Percentiles rank a stretch among this genome's conserved stretches.
phyloP scores from a whole-genome alignment of 1,139 yeast genomes.

The Pneumocystis canis region DNA sequence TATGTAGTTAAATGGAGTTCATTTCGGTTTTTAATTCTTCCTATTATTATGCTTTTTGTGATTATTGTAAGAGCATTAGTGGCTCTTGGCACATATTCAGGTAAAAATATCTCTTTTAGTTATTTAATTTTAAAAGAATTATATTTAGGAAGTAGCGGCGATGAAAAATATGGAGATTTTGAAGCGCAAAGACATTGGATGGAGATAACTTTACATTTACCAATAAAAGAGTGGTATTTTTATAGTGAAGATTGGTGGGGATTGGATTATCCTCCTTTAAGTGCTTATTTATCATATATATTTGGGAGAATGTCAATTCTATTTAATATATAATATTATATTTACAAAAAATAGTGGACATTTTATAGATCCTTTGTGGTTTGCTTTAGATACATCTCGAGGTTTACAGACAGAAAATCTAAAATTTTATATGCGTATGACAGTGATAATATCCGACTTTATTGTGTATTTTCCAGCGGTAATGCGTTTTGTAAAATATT shows the following conservation, averaged over 20 bases:
- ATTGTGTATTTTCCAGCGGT: slow-evolving; percentile 68
- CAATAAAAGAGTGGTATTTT: slow-evolving; percentile 69
- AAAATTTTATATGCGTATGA: slow-evolving; percentile 70
- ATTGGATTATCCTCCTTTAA: slow-evolving; percentile 89
- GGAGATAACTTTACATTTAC: slow-evolving; percentile 70
- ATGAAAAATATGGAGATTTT: slow-evolving; percentile 86
- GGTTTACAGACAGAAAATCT: slow-evolving; percentile 56
- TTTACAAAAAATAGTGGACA: slow-evolving; percentile 30
- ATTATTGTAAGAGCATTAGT: slow-evolving; percentile 68
- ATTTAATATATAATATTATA: background rate
- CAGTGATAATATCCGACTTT: slow-evolving; percentile 64
- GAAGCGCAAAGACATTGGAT: slow-evolving; percentile 98
- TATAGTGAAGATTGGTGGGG: slow-evolving; percentile 92
- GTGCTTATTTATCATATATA: slow-evolving; percentile 82
- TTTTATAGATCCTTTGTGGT: slow-evolving; percentile 55
- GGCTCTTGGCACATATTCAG: slow-evolving; percentile 82
- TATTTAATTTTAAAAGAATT: background rate
- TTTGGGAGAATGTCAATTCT: slow-evolving; percentile 42
- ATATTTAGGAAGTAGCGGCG: slow-evolving; percentile 24
- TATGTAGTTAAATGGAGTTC: slow-evolving; percentile 1
- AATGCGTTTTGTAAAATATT: slow-evolving; percentile 36
- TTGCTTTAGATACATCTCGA: slow-evolving; percentile 53
- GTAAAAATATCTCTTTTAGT: slow-evolving; percentile 24
- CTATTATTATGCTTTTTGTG: slow-evolving; percentile 55
- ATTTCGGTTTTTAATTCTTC: slow-evolving; percentile 6